Conservation (phyloP, 768 basidiomycete genomes). For the Suillus sp. region DNA sequence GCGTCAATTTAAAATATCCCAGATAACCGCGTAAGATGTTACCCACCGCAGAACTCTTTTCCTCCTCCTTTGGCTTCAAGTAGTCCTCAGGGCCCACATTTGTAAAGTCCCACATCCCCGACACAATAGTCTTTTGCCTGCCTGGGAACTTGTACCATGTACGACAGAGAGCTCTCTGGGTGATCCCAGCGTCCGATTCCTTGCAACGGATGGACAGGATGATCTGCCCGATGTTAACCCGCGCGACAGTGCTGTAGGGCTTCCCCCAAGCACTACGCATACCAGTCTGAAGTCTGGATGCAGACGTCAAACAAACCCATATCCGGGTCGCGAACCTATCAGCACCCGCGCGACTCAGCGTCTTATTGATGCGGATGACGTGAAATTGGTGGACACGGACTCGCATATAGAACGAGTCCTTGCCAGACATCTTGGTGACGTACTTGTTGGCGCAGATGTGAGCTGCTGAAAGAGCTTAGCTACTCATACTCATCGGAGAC, state of each 20-base stretch:
- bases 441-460: slow-evolving; percentile 99
- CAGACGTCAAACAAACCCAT: neutral
- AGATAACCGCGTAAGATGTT: slow-evolving; percentile 8
- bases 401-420: slow-evolving; percentile 98
- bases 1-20: slow-evolving; percentile 12
- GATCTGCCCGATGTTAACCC: slow-evolving; percentile 97
- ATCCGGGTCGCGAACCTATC: slow-evolving; percentile 69
- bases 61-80: slow-evolving; percentile 81
- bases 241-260: slow-evolving; percentile 94
- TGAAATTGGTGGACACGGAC: slow-evolving; percentile 99
- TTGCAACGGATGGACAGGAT: slow-evolving; percentile 91
- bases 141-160: slow-evolving; percentile 99
- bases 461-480: slow-evolving; percentile 89
- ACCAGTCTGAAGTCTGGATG: slow-evolving; percentile 80
- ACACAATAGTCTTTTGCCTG: slow-evolving; percentile 94
- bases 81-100: slow-evolving; percentile 91
- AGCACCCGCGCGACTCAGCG: slow-evolving; percentile 98
- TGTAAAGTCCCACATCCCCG: slow-evolving; percentile 99
- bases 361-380: slow-evolving; percentile 99
- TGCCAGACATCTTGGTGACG: slow-evolving; percentile 95
- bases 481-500: slow-evolving; percentile 99
- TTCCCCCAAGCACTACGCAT: slow-evolving; percentile 99
- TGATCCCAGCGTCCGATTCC: slow-evolving; percentile 81
- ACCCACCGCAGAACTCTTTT: slow-evolving; percentile 88
- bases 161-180: slow-evolving; percentile 96